A percentile compares a stretch with the other conserved stretches of the same genome.
phyloP scores from a whole-genome alignment of 495 filamentous ascomycete species.

The Trypethelium eluteriae region DNA sequence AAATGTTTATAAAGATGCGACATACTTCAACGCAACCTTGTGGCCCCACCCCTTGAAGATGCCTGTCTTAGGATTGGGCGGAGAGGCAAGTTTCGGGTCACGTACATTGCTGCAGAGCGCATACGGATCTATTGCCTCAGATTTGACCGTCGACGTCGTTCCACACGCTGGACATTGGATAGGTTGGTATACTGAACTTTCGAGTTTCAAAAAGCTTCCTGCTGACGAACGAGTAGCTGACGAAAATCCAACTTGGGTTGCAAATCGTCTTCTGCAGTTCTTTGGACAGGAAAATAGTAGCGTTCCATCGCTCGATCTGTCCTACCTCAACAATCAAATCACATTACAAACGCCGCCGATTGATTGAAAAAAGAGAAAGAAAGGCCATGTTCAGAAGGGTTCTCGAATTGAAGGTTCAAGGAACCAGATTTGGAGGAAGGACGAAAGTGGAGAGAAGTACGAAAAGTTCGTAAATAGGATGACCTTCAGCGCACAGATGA shows the following conservation, averaged over 20 bases:
- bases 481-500: background rate
- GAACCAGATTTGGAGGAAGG: background rate
- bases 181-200: background rate
- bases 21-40: conserved; percentile 20
- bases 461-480: background rate
- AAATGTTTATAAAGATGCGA: conserved; percentile 13
- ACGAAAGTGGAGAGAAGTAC: background rate
- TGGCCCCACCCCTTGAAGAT: conserved; percentile 13
- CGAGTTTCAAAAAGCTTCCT: background rate
- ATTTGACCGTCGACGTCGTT: conserved; percentile 18
- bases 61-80: conserved; percentile 25
- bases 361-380: background rate
- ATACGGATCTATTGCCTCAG: conserved; percentile 11
- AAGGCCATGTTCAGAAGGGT: background rate
- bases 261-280: conserved; percentile 15
- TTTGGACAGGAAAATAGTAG: conserved; percentile 17
- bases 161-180: conserved; percentile 28
- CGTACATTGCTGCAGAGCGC: conserved; percentile 1
- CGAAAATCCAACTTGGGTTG: conserved; percentile 23
- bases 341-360: conserved; percentile 8
- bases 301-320: conserved; percentile 8
- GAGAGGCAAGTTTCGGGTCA: conserved; percentile 23
- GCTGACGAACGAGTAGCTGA: conserved; percentile 13
- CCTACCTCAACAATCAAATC: conserved; percentile 13
- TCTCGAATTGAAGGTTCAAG: background rate